A percentile compares a stretch with the other conserved stretches of the same genome.
Conservation (phyloP, 768 basidiomycete species). For the Suillus clintonianus region DNA sequence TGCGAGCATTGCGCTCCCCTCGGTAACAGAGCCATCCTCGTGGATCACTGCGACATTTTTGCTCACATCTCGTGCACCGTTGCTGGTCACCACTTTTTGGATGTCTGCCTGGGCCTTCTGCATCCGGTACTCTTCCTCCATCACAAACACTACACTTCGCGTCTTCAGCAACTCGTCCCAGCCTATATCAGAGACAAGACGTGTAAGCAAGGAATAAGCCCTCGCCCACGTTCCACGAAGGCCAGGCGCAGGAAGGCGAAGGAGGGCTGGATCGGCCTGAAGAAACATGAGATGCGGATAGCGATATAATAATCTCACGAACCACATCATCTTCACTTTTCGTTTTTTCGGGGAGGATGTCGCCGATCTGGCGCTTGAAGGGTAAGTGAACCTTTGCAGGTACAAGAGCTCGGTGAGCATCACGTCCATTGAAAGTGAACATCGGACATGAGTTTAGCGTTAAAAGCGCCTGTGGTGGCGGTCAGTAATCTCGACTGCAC, state of each 20-base stretch:
- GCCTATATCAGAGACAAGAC: conserved; percentile 91
- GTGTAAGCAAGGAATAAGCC: conserved; percentile 88
- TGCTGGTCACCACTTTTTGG: conserved; percentile 30
- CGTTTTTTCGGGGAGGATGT: conserved; percentile 84
- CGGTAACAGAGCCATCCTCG: conserved; percentile 59
- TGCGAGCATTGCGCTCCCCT: conserved; percentile 29
- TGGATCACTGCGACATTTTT: conserved; percentile 48
- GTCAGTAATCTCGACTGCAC: background rate
- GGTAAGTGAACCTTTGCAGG: conserved; percentile 85
- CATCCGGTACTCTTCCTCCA: conserved; percentile 99
- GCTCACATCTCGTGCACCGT: conserved; percentile 23
- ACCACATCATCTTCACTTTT: conserved; percentile 88
- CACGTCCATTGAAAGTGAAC: conserved; percentile 99
- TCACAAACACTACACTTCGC: conserved; percentile 94
- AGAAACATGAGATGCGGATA: conserved; percentile 2
- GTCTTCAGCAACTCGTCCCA: conserved; percentile 99
- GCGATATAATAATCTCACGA: conserved; percentile 9
- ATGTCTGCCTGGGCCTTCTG: conserved; percentile 85
- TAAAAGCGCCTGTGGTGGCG: conserved; percentile 59
- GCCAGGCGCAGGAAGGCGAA: conserved; percentile 93
- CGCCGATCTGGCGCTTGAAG: conserved; percentile 80
- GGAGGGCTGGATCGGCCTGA: conserved; percentile 91
- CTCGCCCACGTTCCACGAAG: conserved; percentile 95
- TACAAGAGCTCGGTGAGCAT: conserved; percentile 82
- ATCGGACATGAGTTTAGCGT: conserved; percentile 99